These are phyloP conservation scores for Lachancea lanzarotensis DNA, from an alignment of 805 yeast genomes.

Conservation along the genomic window DNA sequence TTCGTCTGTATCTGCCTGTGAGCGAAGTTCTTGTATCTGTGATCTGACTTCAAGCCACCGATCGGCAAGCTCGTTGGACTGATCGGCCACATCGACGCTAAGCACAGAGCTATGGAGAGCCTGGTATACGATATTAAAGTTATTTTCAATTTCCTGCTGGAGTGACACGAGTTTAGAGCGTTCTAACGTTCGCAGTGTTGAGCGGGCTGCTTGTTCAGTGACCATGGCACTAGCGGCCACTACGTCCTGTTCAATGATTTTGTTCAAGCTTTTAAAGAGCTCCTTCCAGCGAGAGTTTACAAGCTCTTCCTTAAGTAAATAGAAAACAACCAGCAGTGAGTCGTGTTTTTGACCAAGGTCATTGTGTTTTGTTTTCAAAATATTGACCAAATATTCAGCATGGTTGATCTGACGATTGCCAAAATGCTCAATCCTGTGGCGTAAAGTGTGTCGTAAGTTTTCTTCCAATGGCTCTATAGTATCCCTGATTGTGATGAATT, in stretches of 20 bases:
- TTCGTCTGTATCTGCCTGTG: neutral
- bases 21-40: neutral
- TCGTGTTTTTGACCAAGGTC: conserved; percentile 37
- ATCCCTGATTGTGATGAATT: conserved; percentile 38
- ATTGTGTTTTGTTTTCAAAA: conserved; percentile 37
- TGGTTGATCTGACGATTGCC: conserved; percentile 28
- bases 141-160: conserved; percentile 29
- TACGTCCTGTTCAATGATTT: conserved; percentile 29
- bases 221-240: neutral
- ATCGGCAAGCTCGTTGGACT: conserved; percentile 33
- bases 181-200: conserved; percentile 11
- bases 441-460: conserved; percentile 45
- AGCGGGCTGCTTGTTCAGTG: neutral
- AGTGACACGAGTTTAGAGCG: conserved; percentile 11
- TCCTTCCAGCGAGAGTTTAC: conserved; percentile 53
- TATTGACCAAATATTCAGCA: conserved; percentile 21
- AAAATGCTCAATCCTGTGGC: conserved; percentile 42
- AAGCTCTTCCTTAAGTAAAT: conserved; percentile 38
- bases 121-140: conserved; percentile 34
- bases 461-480: conserved; percentile 46
- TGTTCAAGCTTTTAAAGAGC: conserved; percentile 42
- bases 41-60: conserved; percentile 28
- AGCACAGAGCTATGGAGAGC: conserved; percentile 39
- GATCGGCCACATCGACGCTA: conserved; percentile 32
- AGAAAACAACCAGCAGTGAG: conserved; percentile 37